These are phyloP conservation scores for Thalia dealbata DNA, from an alignment of 176 grass and related monocot species.

Conservation along the genomic window DNA sequence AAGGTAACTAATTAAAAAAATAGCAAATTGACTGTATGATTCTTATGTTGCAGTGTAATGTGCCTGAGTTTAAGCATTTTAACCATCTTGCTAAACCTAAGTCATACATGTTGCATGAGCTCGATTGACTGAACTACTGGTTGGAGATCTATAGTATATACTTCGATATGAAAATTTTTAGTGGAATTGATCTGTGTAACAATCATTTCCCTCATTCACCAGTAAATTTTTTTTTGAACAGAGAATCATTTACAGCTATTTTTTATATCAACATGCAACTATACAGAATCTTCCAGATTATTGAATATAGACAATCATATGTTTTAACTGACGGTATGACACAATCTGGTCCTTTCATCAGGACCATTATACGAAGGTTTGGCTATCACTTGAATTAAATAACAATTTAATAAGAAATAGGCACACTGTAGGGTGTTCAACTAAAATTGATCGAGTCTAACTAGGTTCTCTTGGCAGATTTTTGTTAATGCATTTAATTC, in stretches of 20 bases:
- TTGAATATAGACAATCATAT: no score
- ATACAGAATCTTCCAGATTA: no score
- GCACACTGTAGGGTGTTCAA: background rate
- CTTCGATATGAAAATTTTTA: background rate
- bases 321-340: background rate
- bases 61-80: background rate
- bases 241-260: no score
- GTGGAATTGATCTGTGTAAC: background rate
- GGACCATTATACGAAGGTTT: no score
- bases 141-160: background rate
- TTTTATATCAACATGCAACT: no score
- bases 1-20: conserved; percentile 42
- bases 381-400: background rate
- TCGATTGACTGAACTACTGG: background rate
- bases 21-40: background rate
- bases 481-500: background rate
- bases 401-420: background rate
- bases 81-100: background rate
- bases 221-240: background rate
- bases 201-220: background rate
- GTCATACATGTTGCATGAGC: background rate
- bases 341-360: background rate
- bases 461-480: background rate
- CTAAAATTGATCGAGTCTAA: background rate
- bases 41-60: background rate